These are phyloP conservation scores for Pseudocercospora crystallina DNA, from an alignment of 2,329 filamentous ascomycete species.

Conservation along the genomic window DNA sequence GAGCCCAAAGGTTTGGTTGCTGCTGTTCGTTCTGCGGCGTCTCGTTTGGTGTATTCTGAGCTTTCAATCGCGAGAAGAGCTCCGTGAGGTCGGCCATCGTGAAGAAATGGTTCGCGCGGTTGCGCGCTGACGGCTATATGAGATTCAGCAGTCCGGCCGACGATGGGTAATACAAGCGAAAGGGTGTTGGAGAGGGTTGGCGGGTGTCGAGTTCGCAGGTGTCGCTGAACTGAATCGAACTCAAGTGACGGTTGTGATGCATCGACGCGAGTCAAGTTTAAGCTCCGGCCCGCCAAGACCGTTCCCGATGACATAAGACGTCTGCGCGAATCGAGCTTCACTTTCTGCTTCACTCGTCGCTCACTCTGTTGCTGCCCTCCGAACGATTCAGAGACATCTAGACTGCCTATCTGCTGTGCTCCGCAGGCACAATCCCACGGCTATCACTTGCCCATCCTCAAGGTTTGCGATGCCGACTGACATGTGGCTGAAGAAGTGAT, in stretches of 20 bases:
- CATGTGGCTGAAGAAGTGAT: no score
- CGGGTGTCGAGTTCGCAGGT: background rate
- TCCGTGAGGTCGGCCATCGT: constrained; percentile 47
- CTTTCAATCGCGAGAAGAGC: constrained; percentile 45
- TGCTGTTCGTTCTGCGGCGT: constrained; percentile 46
- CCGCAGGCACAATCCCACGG: no score
- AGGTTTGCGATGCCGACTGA: no score
- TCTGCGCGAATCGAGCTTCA: no score
- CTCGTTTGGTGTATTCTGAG: constrained; percentile 18
- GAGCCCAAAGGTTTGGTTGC: constrained; percentile 10
- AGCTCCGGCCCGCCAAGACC: no score
- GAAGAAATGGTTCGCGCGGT: constrained; percentile 6
- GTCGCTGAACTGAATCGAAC: constrained; percentile 1
- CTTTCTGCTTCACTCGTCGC: no score
- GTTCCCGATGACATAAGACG: no score
- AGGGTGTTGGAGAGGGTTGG: constrained; percentile 5
- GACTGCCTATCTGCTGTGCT: no score
- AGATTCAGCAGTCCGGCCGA: background rate
- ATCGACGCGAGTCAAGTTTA: background rate
- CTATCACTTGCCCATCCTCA: no score
- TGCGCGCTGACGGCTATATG: constrained; percentile 13
- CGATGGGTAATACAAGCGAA: constrained; percentile 4
- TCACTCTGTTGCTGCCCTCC: no score
- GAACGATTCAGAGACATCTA: no score
- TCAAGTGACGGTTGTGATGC: background rate